Evolutionary conservation across 2,329 filamentous ascomycete genomes (phyloP).

Genomic region (Stachybotrys chartarum): DNA sequence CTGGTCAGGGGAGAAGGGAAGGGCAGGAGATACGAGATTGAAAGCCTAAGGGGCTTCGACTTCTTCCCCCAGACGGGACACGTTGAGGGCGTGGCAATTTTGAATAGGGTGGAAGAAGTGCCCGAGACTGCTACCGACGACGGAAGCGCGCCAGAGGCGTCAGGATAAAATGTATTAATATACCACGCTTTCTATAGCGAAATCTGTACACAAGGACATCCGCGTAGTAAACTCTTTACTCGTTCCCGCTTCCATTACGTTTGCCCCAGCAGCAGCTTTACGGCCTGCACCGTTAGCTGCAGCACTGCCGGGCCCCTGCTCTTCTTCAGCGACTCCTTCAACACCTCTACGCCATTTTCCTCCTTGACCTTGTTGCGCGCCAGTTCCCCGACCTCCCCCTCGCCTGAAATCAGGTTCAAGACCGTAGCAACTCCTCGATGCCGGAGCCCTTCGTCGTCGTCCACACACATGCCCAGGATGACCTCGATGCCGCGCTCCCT

Average conservation of each 20-base stretch:
- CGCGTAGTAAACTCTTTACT: background rate
- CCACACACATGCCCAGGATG: slow-evolving; percentile 73
- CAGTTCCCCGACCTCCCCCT: slow-evolving; percentile 56
- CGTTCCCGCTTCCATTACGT: slow-evolving; percentile 9
- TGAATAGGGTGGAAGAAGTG: slow-evolving; percentile 47
- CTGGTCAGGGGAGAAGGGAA: slow-evolving; percentile 62
- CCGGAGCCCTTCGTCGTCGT: slow-evolving; percentile 61
- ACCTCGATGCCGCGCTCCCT: slow-evolving; percentile 66
- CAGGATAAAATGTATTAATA: background rate
- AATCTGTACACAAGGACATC: background rate
- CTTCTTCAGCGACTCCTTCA: slow-evolving; percentile 65
- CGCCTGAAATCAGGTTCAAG: slow-evolving; percentile 62
- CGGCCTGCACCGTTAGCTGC: slow-evolving; percentile 60
- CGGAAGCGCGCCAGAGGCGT: background rate
- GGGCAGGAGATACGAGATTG: slow-evolving; percentile 66
- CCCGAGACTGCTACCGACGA: background rate
- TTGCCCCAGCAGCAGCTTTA: slow-evolving; percentile 58
- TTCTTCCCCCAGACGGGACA: slow-evolving; percentile 88
- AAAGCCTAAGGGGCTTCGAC: slow-evolving; percentile 87
- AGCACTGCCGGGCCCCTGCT: slow-evolving; percentile 64
- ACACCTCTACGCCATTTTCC: slow-evolving; percentile 55
- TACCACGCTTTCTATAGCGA: background rate
- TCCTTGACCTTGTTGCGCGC: slow-evolving; percentile 54
- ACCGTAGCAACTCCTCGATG: slow-evolving; percentile 71
- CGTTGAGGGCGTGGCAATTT: slow-evolving; percentile 60